Evolutionary conservation across 108 stramenopile species (phyloP).

Genomic region (Skeletonema menzelii): DNA sequence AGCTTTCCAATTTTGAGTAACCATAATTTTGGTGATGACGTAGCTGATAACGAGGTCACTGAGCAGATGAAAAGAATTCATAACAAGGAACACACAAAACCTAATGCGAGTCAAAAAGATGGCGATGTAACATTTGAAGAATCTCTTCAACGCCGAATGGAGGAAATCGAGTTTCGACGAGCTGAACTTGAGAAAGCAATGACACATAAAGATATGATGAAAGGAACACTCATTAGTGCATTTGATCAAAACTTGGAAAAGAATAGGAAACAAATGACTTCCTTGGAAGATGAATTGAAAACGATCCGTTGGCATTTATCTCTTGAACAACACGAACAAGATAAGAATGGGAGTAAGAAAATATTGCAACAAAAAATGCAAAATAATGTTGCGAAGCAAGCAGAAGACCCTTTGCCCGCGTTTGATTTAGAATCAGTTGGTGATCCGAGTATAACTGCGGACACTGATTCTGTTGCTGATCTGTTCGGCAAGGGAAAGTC

Average conservation of each 20-base stretch:
- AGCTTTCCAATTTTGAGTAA: conserved; percentile 40
- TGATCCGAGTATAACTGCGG: conserved; percentile 38
- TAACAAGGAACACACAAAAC: background rate
- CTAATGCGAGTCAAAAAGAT: background rate
- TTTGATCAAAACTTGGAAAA: conserved; percentile 38
- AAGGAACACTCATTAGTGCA: conserved; percentile 32
- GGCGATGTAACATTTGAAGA: conserved; percentile 5
- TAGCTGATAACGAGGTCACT: background rate
- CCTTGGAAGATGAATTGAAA: conserved; percentile 22
- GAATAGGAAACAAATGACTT: conserved; percentile 7
- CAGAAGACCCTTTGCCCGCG: background rate
- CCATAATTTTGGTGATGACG: conserved; percentile 27
- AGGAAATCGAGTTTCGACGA: conserved; percentile 25
- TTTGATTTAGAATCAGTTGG: conserved; percentile 27
- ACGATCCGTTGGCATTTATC: conserved; percentile 30
- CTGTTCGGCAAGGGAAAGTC: conserved; percentile 5
- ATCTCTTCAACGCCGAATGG: conserved; percentile 24
- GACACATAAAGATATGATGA: conserved; percentile 34
- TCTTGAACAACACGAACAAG: conserved; percentile 3
- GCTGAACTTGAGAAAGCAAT: conserved; percentile 10
- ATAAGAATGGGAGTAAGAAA: background rate
- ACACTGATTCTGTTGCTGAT: conserved; percentile 21
- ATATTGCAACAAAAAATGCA: background rate
- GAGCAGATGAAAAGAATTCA: background rate
- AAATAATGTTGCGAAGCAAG: background rate